Conservation (phyloP, 1,284 basidiomycete genomes). For the Rhodofomes roseus region DNA sequence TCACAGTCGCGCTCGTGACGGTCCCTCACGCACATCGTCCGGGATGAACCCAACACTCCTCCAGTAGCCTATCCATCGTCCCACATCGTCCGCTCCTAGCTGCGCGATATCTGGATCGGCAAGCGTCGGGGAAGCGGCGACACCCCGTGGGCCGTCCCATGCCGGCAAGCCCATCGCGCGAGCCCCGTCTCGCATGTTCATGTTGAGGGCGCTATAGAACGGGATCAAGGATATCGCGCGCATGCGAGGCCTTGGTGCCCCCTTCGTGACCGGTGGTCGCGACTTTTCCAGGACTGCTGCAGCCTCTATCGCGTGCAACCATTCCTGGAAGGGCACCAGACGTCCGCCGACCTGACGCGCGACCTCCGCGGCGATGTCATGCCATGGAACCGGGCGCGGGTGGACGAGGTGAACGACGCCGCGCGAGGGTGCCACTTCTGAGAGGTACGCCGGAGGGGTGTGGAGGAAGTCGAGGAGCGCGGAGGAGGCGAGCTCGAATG, state of each 20-base stretch:
- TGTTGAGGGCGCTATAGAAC: not conserved
- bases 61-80: constrained; percentile 4
- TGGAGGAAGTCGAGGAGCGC: constrained; percentile 14
- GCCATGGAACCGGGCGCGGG: constrained; percentile 22
- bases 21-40: not conserved
- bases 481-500: constrained; percentile 17
- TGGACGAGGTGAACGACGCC: constrained; percentile 30
- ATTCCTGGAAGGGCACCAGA: constrained; percentile 19
- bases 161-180: not conserved
- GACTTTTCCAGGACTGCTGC: not conserved
- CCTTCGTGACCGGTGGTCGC: not conserved
- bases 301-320: constrained; percentile 17
- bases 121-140: constrained; percentile 3
- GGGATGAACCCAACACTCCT: not conserved
- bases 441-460: constrained; percentile 10
- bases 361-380: constrained; percentile 15
- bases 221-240: not conserved
- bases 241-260: not conserved
- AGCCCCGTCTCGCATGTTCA: not conserved
- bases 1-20: not conserved
- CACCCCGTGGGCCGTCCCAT: not conserved
- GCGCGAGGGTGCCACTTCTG: constrained; percentile 8
- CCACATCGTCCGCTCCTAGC: constrained; percentile 4
- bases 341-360: constrained; percentile 16
- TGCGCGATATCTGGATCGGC: not conserved